Base-by-base conservation (phyloP, 2,329 filamentous ascomycete species). In the Drechslerella dactyloides region DNA sequence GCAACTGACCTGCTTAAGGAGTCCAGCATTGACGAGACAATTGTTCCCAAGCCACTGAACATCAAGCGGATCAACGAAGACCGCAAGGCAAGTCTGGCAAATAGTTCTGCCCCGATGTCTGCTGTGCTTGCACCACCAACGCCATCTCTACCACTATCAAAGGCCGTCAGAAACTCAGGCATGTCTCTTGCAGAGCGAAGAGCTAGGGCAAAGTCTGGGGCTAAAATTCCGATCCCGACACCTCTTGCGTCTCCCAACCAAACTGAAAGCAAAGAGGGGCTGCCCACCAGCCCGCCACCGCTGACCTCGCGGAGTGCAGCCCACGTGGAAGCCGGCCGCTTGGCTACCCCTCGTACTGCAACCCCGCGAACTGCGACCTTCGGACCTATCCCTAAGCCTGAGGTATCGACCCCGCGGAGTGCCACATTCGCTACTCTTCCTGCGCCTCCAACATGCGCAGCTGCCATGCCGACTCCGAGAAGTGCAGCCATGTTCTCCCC, bases 401-500 rank as follows among this genome's bases (percentile, higher is more conserved):
- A 72, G 24, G 69, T 73, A 13, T 68, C 61, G 13, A 73, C 69
- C 40, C 69, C 69, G 10, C 33, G 61, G 35, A 73, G 68, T 30
- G 52, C 69, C 5, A 68, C 53, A 17, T 73, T 73, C 23, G 56
- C 69, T 5, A 53, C 61, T 4, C 69, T 73, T 33, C 62, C 69
- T 15, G 60, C 68, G 40, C 68, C 68, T 27, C 46, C 27, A 21
- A 48, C 51, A 3, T 33, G 27, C 27, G 27, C 27, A 5, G 40
- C 24, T 10, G 53, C 42, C 23, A 55, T 65, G 19, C 58, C 69
- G 2, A 73, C 69, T 33, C 69, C 69, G 19, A 52, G 51, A 19
- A 73, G 69, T 17, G 69, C 69, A 33, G 69, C 69, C 27, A 58
- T 73, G 57, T 73, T 73, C 53, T 73, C 69, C 19, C 69, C 69